Conservation (phyloP, 2,329 filamentous ascomycete species). For the Dichotomopilus funicola region DNA sequence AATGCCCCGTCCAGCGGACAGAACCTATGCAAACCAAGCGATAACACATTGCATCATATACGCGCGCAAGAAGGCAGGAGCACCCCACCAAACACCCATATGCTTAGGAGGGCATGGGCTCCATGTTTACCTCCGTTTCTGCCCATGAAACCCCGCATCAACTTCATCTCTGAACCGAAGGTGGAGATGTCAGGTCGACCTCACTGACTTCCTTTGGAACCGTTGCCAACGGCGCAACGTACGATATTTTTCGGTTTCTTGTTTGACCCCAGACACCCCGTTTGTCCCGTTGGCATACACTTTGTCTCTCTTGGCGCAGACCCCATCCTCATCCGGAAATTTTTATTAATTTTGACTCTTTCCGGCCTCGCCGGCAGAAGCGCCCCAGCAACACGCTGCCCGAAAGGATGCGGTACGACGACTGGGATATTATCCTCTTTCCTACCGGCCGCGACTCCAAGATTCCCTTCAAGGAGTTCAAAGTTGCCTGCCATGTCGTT, state of each 20-base stretch:
- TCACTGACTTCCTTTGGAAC: background rate
- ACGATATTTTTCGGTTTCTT: slow-evolving; percentile 8
- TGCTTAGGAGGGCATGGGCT: background rate
- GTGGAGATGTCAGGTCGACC: background rate
- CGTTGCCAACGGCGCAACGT: background rate
- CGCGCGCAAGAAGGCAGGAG: background rate
- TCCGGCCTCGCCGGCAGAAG: background rate
- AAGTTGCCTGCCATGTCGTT: slow-evolving; percentile 67
- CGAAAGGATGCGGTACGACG: slow-evolving; percentile 66
- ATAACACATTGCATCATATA: no score
- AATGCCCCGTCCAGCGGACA: no score
- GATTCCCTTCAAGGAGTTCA: slow-evolving; percentile 74
- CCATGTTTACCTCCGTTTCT: background rate
- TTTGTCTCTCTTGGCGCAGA: slow-evolving; percentile 3
- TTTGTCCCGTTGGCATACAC: slow-evolving; percentile 3
- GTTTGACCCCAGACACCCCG: background rate
- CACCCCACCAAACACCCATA: background rate
- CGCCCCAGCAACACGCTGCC: slow-evolving; percentile 23
- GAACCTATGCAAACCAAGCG: no score
- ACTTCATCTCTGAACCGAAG: background rate
- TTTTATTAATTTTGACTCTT: background rate
- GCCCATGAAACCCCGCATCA: background rate
- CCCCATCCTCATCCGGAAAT: slow-evolving; percentile 11
- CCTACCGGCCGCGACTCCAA: slow-evolving; percentile 51
- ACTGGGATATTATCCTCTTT: slow-evolving; percentile 83